These are phyloP conservation scores for Wickerhamiella dianesei DNA, from an alignment of 805 yeast species.

Conservation along the genomic window DNA sequence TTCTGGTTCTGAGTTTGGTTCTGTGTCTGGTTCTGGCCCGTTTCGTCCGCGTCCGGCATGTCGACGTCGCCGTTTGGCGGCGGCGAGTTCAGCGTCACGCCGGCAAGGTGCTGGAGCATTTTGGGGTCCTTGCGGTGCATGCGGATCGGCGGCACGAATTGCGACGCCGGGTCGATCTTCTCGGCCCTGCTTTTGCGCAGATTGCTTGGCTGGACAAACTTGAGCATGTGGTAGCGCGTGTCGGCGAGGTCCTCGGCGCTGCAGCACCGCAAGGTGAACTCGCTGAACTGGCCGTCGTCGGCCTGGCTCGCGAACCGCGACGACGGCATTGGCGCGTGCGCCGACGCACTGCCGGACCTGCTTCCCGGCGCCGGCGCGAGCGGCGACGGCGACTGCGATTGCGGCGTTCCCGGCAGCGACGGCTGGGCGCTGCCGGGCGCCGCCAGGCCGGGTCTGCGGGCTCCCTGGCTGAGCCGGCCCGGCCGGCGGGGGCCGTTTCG, in stretches of 20 bases:
- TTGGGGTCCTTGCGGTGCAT: conserved; percentile 90
- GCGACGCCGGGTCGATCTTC: conserved; percentile 49
- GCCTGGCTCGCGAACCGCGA: too few relatives aligned
- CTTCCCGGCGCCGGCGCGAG: conserved; percentile 3
- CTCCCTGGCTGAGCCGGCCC: conserved; percentile 5
- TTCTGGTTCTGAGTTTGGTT: conserved; percentile 10
- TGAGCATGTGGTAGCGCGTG: conserved; percentile 64
- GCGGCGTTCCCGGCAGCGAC: neutral
- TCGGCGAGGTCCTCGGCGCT: conserved; percentile 57
- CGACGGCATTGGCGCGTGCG: conserved; percentile 1
- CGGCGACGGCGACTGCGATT: neutral
- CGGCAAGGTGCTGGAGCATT: conserved; percentile 70
- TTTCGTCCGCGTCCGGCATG: conserved; percentile 24
- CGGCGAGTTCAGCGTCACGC: conserved; percentile 10
- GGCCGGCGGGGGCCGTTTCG: conserved; percentile 16
- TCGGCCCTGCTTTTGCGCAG: neutral
- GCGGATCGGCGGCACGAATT: conserved; percentile 71
- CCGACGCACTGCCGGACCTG: neutral
- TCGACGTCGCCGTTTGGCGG: conserved; percentile 5
- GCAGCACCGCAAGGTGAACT: conserved; percentile 57
- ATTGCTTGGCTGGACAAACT: conserved; percentile 42
- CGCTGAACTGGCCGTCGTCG: conserved; percentile 21
- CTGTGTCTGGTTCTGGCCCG: conserved; percentile 8
- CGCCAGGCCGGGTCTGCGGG: neutral
- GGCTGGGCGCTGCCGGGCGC: conserved; percentile 4